These are phyloP conservation scores for Gossypium trilobum DNA, from an alignment of 441 rosid species.

Conservation along the genomic window DNA sequence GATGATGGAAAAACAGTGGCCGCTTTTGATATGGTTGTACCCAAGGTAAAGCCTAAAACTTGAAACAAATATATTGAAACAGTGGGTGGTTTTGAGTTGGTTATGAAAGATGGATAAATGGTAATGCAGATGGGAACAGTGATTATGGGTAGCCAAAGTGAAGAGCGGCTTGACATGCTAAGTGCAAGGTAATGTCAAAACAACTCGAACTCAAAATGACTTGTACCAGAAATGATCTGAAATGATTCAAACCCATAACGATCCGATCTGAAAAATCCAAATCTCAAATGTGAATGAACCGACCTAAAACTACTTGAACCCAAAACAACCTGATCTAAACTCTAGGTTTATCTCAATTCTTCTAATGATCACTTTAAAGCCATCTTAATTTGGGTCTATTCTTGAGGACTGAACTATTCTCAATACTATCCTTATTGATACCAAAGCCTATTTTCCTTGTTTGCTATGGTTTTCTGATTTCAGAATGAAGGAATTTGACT, in stretches of 20 bases:
- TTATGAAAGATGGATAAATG: background rate
- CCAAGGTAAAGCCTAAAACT: conserved; percentile 40
- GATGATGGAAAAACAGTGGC: conserved; percentile 72
- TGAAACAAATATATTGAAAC: background rate
- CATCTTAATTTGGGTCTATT: background rate
- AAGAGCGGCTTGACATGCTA: conserved; percentile 54
- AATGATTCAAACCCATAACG: background rate
- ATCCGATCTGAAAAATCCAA: background rate
- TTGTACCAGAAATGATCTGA: background rate
- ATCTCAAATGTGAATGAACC: background rate
- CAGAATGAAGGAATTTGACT: conserved; percentile 53
- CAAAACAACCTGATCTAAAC: background rate
- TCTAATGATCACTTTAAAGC: background rate
- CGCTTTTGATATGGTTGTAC: conserved; percentile 74
- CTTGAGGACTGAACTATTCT: background rate
- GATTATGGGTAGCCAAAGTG: conserved; percentile 72
- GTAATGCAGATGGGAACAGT: conserved; percentile 53
- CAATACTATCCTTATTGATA: background rate
- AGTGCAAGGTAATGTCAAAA: conserved; percentile 33
- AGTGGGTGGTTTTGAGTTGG: background rate
- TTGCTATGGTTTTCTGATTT: background rate
- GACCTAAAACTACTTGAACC: background rate
- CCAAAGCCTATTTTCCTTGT: background rate
- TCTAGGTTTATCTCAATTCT: background rate
- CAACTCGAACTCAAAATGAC: background rate